phyloP scores from a whole-genome alignment of 257 asterid genomes.

The Forsythia viridissima region DNA sequence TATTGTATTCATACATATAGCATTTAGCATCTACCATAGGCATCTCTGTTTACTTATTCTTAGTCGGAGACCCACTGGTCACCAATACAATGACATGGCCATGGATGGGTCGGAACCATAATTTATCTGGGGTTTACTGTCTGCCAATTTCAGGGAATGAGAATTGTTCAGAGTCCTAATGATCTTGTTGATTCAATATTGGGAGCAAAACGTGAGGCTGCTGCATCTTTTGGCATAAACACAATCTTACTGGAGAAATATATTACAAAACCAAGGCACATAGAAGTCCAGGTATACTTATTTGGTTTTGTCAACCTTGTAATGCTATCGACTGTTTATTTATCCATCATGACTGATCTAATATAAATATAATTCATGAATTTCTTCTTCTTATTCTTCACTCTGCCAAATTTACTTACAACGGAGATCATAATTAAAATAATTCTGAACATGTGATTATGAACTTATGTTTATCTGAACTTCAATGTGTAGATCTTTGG shows the following conservation, averaged over 20 bases:
- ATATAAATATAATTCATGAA: no score
- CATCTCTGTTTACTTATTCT: constrained; percentile 14
- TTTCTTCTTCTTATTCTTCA: no score
- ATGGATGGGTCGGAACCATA: constrained; percentile 14
- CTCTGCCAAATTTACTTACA: not conserved
- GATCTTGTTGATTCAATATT: constrained; percentile 85
- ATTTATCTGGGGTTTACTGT: constrained; percentile 19
- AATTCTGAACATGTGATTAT: constrained; percentile 10
- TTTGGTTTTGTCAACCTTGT: constrained; percentile 23
- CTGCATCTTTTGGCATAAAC: constrained; percentile 94
- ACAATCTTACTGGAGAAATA: constrained; percentile 93
- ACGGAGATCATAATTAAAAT: not conserved
- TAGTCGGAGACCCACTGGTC: constrained; percentile 8
- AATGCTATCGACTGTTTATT: constrained; percentile 2
- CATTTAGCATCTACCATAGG: constrained; percentile 3
- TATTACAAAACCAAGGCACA: constrained; percentile 92
- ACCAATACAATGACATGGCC: constrained; percentile 7
- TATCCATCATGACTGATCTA: constrained; percentile 1
- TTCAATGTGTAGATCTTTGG: constrained; percentile 72
- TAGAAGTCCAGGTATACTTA: constrained; percentile 91
- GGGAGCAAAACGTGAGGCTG: constrained; percentile 99
- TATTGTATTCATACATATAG: constrained; percentile 6
- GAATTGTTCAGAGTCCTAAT: constrained; percentile 77
- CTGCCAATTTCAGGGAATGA: constrained; percentile 76
- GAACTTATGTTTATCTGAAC: constrained; percentile 3